Percentiles rank a stretch among this genome's conserved stretches.
Conservation (phyloP, 441 rosid species). For the Rhodomyrtus psidioides region DNA sequence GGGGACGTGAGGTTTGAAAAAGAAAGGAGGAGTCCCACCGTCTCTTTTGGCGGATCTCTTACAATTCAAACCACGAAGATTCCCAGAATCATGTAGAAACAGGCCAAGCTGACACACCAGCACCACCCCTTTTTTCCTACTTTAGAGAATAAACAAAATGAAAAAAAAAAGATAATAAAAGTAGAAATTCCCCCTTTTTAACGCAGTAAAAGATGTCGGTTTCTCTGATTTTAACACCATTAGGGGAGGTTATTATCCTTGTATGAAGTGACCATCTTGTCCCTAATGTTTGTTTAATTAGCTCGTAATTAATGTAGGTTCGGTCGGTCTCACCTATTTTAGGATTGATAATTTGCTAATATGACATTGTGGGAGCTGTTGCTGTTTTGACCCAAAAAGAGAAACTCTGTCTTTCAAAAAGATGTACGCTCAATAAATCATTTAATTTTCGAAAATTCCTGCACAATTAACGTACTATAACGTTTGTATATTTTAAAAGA, state of each 20-base stretch:
- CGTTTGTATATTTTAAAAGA: background rate
- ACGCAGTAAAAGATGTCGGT: background rate
- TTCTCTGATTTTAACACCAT: background rate
- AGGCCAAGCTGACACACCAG: background rate
- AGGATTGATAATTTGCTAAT: background rate
- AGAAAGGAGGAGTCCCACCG: background rate
- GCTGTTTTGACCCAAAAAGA: background rate
- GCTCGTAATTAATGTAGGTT: background rate
- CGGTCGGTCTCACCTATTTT: background rate
- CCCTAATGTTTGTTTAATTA: background rate
- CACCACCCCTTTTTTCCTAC: background rate
- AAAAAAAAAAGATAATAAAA: fast-evolving
- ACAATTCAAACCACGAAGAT: background rate
- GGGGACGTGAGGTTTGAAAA: background rate
- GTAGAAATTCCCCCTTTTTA: background rate
- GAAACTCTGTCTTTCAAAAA: background rate
- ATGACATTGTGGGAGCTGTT: background rate
- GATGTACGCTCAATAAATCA: background rate
- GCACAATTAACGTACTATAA: background rate
- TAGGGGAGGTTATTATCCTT: background rate
- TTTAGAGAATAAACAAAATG: background rate
- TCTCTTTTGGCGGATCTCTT: background rate
- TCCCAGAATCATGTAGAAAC: background rate
- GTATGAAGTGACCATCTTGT: background rate
- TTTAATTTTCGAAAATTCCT: background rate